These are phyloP conservation scores for Annulohypoxylon truncatum DNA, from an alignment of 2,329 filamentous ascomycete genomes.

Conservation along the genomic window DNA sequence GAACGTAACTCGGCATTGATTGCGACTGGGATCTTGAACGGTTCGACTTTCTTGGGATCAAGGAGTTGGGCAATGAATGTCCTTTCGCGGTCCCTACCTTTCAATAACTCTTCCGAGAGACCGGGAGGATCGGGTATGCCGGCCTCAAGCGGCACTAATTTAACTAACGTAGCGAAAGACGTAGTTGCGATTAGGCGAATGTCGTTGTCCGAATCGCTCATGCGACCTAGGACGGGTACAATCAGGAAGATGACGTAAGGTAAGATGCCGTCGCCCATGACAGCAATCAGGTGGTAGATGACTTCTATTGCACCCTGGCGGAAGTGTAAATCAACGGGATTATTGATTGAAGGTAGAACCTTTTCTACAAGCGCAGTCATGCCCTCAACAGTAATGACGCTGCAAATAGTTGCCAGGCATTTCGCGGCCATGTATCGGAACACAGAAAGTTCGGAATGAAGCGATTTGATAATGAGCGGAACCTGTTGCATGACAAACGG, in stretches of 20 bases:
- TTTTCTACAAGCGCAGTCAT: constrained; percentile 97
- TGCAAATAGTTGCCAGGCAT: constrained; percentile 96
- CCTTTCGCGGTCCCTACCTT: constrained; percentile 91
- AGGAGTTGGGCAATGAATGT: constrained; percentile 97
- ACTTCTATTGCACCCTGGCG: constrained; percentile 95
- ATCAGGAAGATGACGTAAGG: constrained; percentile 99
- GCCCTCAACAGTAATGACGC: constrained; percentile 91
- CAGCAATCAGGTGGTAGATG: constrained; percentile 96
- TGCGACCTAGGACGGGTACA: constrained; percentile 93
- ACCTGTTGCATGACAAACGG: constrained; percentile 85
- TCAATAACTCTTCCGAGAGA: constrained; percentile 85
- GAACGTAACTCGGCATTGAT: constrained; percentile 97
- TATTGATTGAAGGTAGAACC: constrained; percentile 91
- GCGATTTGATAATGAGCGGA: constrained; percentile 85
- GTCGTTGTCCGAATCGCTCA: constrained; percentile 98
- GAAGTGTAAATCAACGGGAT: constrained; percentile 86
- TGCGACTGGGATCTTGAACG: constrained; percentile 91
- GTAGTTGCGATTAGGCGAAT: constrained; percentile 94
- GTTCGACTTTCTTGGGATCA: constrained; percentile 95
- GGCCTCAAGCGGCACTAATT: constrained; percentile 94
- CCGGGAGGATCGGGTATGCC: constrained; percentile 97
- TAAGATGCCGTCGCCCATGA: constrained; percentile 96
- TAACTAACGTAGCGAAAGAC: constrained; percentile 95
- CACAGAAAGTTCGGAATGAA: constrained; percentile 89
- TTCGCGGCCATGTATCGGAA: constrained; percentile 97